Conservation (phyloP, 805 yeast species). For the Saccharomyces jurei region DNA sequence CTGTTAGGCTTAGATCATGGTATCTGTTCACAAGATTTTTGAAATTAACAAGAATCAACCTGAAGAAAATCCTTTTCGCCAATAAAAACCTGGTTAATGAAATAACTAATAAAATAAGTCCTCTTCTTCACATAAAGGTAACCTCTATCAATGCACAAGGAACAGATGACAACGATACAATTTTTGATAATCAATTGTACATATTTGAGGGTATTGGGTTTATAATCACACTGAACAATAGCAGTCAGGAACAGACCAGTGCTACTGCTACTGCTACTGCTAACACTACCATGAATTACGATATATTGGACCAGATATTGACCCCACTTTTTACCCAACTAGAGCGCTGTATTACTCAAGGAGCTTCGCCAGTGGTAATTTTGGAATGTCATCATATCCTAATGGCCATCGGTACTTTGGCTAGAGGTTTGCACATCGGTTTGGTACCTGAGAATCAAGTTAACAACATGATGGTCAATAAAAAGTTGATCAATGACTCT, state of each 20-base stretch:
- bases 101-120: constrained; percentile 54
- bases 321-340: constrained; percentile 68
- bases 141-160: constrained; percentile 27
- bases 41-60: constrained; percentile 62
- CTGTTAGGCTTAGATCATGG: constrained; percentile 83
- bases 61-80: constrained; percentile 34
- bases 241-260: neutral
- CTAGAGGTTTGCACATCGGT: constrained; percentile 66
- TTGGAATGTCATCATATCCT: constrained; percentile 79
- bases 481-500: constrained; percentile 24
- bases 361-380: constrained; percentile 38
- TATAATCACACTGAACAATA: constrained; percentile 34
- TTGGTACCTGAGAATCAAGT: constrained; percentile 34
- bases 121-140: constrained; percentile 48
- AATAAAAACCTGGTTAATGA: constrained; percentile 30
- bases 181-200: constrained; percentile 71
- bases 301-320: constrained; percentile 55
- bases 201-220: constrained; percentile 83
- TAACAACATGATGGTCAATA: constrained; percentile 30
- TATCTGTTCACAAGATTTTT: constrained; percentile 78
- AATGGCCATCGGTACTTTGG: constrained; percentile 83
- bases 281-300: constrained; percentile 35
- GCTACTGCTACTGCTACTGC: constrained; percentile 21
- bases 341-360: constrained; percentile 51
- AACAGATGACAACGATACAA: constrained; percentile 44